phyloP scores from a whole-genome alignment of 2,329 filamentous ascomycete species.

The Botrytis galanthina region DNA sequence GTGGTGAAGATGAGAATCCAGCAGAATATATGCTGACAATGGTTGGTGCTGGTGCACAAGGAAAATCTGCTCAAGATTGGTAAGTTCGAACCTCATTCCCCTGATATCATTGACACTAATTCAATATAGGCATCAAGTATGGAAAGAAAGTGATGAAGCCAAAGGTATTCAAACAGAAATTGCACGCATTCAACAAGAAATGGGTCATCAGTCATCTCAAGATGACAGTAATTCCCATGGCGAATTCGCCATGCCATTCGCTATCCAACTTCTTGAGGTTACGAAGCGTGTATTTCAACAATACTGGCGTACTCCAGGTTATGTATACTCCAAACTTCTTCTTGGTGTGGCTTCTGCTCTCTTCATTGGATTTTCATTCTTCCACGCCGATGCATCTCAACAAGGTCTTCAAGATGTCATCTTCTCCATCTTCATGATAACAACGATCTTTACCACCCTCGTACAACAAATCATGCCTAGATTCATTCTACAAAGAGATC shows the following conservation, averaged over 20 bases:
- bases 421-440: constrained; percentile 69
- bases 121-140: constrained; percentile 39
- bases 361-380: constrained; percentile 69
- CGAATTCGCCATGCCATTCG: constrained; percentile 78
- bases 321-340: constrained; percentile 68
- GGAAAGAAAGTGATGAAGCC: constrained; percentile 40
- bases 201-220: constrained; percentile 52
- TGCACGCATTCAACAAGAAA: constrained; percentile 30
- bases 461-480: constrained; percentile 68
- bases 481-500: constrained; percentile 64
- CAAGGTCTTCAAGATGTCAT: constrained; percentile 70
- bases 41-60: constrained; percentile 60
- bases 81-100: not conserved
- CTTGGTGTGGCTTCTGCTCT: constrained; percentile 51
- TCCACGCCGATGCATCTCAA: constrained; percentile 56
- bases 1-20: constrained; percentile 70
- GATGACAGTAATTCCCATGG: constrained; percentile 49
- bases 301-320: constrained; percentile 74
- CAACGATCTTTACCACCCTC: constrained; percentile 66
- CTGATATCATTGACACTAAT: not conserved
- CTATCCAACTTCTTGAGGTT: constrained; percentile 62
- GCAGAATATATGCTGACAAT: constrained; percentile 59
- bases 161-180: constrained; percentile 39
- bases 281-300: constrained; percentile 69
- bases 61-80: constrained; percentile 60